Percentiles rank a stretch among this genome's conserved stretches.
phyloP scores from a whole-genome alignment of 2,329 filamentous ascomycete species.

The Diplodia scrobiculata region DNA sequence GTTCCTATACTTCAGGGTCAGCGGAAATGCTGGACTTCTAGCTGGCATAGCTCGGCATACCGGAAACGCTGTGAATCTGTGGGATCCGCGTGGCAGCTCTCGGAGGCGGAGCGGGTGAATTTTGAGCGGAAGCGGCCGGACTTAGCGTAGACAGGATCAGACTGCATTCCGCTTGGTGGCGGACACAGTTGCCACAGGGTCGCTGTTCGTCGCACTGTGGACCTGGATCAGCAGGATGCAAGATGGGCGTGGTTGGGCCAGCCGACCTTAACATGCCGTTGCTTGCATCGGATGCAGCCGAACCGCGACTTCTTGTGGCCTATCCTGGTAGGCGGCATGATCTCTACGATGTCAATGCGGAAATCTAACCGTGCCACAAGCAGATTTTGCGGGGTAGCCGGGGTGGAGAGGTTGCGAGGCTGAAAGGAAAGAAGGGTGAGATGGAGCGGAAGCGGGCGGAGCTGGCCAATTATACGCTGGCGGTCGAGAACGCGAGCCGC shows the following conservation, averaged over 20 bases:
- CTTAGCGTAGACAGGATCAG: not conserved
- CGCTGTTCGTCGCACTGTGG: constrained; percentile 23
- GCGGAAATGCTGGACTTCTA: not conserved
- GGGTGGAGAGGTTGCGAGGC: not conserved
- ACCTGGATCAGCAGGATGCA: not conserved
- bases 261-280: constrained; percentile 21
- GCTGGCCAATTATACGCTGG: constrained; percentile 12
- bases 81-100: not conserved
- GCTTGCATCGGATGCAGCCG: constrained; percentile 21
- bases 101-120: not conserved
- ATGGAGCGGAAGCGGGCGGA: not conserved
- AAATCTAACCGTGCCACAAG: not conserved
- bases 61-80: not conserved
- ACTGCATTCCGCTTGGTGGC: constrained; percentile 11
- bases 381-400: not conserved
- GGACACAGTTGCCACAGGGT: constrained; percentile 6
- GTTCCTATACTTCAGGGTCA: not conserved
- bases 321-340: constrained; percentile 20
- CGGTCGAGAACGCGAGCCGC: constrained; percentile 1
- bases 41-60: not conserved
- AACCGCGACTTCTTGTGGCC: constrained; percentile 20
- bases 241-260: not conserved
- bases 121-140: not conserved
- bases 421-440: not conserved
- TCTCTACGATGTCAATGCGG: not conserved